phyloP scores from a whole-genome alignment of 208 protist genomes.

The Entamoeba dispar region DNA sequence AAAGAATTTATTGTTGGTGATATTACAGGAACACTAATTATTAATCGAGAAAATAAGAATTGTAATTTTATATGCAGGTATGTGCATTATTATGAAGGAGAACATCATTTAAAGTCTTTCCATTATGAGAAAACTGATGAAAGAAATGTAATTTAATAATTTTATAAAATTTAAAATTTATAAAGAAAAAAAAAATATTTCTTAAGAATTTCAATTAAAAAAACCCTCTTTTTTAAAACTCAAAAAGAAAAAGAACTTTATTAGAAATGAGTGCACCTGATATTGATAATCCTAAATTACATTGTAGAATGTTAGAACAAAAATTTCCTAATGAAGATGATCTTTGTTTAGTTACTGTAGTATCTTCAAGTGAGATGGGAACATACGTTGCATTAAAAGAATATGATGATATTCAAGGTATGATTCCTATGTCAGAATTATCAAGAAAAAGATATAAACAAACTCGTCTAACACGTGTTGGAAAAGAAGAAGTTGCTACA shows the following conservation, averaged over 20 bases:
- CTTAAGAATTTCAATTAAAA: no score
- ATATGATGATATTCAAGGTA: constrained; percentile 10
- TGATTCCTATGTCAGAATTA: constrained; percentile 2
- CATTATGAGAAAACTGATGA: no score
- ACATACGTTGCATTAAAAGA: constrained; percentile 6
- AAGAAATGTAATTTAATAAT: no score
- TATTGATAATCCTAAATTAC: neutral
- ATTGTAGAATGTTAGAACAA: neutral
- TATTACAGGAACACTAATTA: neutral
- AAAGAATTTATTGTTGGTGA: neutral
- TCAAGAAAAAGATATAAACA: neutral
- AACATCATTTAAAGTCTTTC: no score
- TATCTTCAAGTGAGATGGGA: neutral
- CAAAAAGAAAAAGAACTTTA: no score
- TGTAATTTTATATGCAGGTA: neutral
- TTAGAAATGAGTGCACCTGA: neutral
- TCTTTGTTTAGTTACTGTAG: neutral
- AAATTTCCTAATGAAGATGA: neutral
- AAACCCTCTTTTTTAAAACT: no score
- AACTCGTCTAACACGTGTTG: neutral
- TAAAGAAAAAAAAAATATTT: no score
- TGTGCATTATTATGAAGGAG: neutral
- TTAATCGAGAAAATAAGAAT: neutral
- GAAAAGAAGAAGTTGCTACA: neutral
- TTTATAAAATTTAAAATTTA: no score